phyloP scores from a whole-genome alignment of 1,284 basidiomycete genomes.

The Schizopora paradoxa region DNA sequence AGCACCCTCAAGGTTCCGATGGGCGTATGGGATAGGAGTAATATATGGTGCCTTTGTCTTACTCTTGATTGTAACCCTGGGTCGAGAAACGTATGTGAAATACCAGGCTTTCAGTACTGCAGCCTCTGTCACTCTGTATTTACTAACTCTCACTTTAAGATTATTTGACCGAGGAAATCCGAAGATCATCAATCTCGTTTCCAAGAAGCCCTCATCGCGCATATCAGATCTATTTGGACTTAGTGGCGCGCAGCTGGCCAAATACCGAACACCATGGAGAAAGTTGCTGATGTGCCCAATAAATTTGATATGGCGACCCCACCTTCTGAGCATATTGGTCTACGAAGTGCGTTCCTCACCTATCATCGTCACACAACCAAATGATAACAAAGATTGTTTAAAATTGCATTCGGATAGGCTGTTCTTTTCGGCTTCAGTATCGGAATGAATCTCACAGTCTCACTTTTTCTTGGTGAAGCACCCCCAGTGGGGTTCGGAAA shows the following conservation, averaged over 20 bases:
- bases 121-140: neutral
- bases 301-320: constrained; percentile 59
- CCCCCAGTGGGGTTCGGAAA: constrained; percentile 55
- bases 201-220: too few species aligned
- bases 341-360: too few species aligned
- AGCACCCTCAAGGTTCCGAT: constrained; percentile 48
- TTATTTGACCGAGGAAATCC: too few species aligned
- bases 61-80: neutral
- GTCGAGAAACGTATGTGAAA: neutral
- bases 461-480: constrained; percentile 60
- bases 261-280: constrained; percentile 51
- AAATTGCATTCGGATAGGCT: too few species aligned
- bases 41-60: neutral
- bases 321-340: constrained; percentile 47
- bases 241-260: constrained; percentile 56
- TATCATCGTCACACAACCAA: too few species aligned
- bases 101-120: neutral
- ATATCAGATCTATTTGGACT: constrained; percentile 51
- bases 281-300: constrained; percentile 42
- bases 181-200: too few species aligned
- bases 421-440: constrained; percentile 63
- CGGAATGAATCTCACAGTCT: constrained; percentile 73
- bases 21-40: constrained; percentile 49
- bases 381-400: too few species aligned
- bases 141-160: too few species aligned